Conservation (phyloP, 805 yeast genomes). For the Yamadazyma sp. region DNA sequence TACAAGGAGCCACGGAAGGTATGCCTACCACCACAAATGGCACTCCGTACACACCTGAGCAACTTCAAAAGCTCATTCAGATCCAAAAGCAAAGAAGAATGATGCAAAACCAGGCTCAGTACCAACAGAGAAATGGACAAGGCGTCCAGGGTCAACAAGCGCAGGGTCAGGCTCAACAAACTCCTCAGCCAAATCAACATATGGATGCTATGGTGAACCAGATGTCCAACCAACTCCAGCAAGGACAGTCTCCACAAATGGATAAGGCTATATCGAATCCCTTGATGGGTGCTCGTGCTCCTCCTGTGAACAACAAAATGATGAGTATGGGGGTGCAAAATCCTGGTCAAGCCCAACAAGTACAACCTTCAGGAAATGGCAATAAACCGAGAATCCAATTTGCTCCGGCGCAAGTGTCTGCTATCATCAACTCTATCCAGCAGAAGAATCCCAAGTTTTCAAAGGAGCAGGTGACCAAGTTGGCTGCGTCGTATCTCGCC, state of each 20-base stretch:
- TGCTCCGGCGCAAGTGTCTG: constrained; percentile 64
- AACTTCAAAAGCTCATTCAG: constrained; percentile 56
- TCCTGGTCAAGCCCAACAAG: constrained; percentile 13
- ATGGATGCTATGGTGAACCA: constrained; percentile 4
- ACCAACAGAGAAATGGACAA: constrained; percentile 14
- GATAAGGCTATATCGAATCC: constrained; percentile 8
- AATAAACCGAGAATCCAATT: constrained; percentile 41
- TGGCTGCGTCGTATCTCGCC: constrained; percentile 65
- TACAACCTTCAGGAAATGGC: constrained; percentile 18
- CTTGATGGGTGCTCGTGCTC: constrained; percentile 19
- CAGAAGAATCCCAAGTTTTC: constrained; percentile 62
- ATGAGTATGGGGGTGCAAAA: constrained; percentile 1
- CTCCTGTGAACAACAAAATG: constrained; percentile 10
- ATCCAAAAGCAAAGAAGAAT: constrained; percentile 50
- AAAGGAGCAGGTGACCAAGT: constrained; percentile 62
- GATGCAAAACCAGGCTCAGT: constrained; percentile 44
- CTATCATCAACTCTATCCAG: constrained; percentile 63
- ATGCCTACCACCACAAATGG: constrained; percentile 52
- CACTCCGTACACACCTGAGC: constrained; percentile 59
- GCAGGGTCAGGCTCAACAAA: constrained; percentile 1
- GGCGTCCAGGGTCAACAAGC: constrained; percentile 3
- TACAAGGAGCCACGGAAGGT: constrained; percentile 16
- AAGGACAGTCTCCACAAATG: constrained; percentile 4
- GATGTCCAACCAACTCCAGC: constrained; percentile 5
- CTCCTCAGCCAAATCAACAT: background rate